Base-by-base conservation (phyloP, 2,329 filamentous ascomycete species). In the Phyllosticta paracitricarpa region DNA sequence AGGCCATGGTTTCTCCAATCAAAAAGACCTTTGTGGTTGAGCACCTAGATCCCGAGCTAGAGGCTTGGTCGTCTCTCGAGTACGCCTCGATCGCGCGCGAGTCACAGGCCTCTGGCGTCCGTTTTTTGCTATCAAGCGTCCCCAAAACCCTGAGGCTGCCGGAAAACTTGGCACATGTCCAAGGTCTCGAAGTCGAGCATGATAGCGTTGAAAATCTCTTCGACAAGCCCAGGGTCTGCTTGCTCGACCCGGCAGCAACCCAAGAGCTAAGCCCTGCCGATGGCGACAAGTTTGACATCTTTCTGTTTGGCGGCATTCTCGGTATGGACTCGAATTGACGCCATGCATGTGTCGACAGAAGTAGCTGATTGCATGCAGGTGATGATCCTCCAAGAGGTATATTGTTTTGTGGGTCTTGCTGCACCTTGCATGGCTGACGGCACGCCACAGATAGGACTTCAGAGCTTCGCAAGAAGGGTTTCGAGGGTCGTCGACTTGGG, bases 391-490 rank as follows among this genome's bases (percentile, higher is more conserved):
- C 93, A 56, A 81, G 93, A 83, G 91, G 91, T 94, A 81, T 67
- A 81, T 17, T 28, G 59, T 33, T 35, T 33, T 35, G 55, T 35
- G 25, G 51, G 58, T 51, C 55, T 53, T 58, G 53, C 58, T 28
- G 25, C 58, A 57, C 8, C 8, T 14, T 28, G 22, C 19, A 28
- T 48, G 17, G 56, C 68, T 73, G 64, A 74, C 65, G 56, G 7
- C 17, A 3, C 19, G 57, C 26, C 28, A 63, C 61, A 95, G 93
- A 97, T 76, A 87, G 94, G 64, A 99, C 94, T 4, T 93, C 89
- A n/a, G 94, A 99, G 74, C 79, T 99, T 68, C 86, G 94, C 58
- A 91, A 90, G 75, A 96, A 97, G 73, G 94, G 94, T 2, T 99
- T 96, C 69, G 81, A 87, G 62, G 91, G 93, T 62, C 86, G 94